These are phyloP conservation scores for Hygrophoropsis aurantiaca DNA, from an alignment of 768 basidiomycete genomes.

Conservation along the genomic window DNA sequence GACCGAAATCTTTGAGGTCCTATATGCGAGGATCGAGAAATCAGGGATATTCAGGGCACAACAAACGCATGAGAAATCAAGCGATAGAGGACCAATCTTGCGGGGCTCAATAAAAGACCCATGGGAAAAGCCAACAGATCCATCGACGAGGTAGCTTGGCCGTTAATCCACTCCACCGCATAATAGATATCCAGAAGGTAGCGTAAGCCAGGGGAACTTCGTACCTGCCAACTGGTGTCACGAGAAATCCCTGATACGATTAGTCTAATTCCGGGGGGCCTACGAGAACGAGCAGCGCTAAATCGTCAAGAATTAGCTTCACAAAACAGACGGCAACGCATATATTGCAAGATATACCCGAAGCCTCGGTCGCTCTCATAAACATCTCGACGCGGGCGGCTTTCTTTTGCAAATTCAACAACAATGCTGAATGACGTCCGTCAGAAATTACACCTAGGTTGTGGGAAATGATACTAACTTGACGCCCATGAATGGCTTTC, in stretches of 20 bases:
- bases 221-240: slow-evolving; percentile 99
- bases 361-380: slow-evolving; percentile 60
- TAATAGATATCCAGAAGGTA: too few species aligned
- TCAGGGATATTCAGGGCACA: background rate
- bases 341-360: slow-evolving; percentile 42
- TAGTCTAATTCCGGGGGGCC: slow-evolving; percentile 81
- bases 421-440: slow-evolving; percentile 63
- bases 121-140: too few species aligned
- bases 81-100: too few species aligned
- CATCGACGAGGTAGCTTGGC: too few species aligned
- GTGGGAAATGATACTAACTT: slow-evolving; percentile 47
- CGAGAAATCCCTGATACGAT: slow-evolving; percentile 87
- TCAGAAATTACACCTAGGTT: background rate
- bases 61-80: background rate
- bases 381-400: slow-evolving; percentile 76
- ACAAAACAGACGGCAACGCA: slow-evolving; percentile 7
- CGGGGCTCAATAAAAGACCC: too few species aligned
- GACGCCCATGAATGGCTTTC: slow-evolving; percentile 86
- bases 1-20: slow-evolving; percentile 98
- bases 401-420: slow-evolving; percentile 95
- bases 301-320: slow-evolving; percentile 11
- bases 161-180: too few species aligned
- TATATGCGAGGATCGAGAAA: slow-evolving; percentile 46
- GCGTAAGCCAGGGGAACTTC: slow-evolving; percentile 36
- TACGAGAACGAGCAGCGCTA: slow-evolving; percentile 62